phyloP scores from a whole-genome alignment of 1,139 yeast species.

The Candida tropicalis region DNA sequence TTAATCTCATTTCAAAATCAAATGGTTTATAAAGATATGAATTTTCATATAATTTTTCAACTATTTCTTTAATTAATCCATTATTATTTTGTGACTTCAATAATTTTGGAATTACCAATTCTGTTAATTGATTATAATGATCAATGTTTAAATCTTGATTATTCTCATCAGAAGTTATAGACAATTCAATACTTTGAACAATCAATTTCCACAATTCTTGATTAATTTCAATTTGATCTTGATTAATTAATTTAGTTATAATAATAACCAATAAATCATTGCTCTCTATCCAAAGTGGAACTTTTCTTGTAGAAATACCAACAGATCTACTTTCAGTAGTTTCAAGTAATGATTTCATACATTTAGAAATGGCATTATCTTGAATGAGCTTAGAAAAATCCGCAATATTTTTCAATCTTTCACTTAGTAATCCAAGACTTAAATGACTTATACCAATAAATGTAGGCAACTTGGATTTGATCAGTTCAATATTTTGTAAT shows the following conservation, averaged over 20 bases:
- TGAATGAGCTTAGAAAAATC: slow-evolving; percentile 40
- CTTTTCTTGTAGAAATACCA: slow-evolving; percentile 31
- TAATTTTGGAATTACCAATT: slow-evolving; percentile 42
- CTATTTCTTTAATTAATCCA: slow-evolving; percentile 41
- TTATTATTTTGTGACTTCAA: slow-evolving; percentile 20
- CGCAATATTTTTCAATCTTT: slow-evolving; percentile 31
- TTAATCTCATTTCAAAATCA: slow-evolving; percentile 27
- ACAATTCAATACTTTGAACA: slow-evolving; percentile 43
- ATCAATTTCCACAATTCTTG: slow-evolving; percentile 50
- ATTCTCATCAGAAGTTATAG: slow-evolving; percentile 31
- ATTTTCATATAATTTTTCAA: slow-evolving; percentile 35
- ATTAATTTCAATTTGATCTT: slow-evolving; percentile 18
- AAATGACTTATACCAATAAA: slow-evolving; percentile 64
- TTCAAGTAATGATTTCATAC: slow-evolving; percentile 29
- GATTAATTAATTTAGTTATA: slow-evolving; percentile 21
- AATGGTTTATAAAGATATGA: slow-evolving; percentile 41
- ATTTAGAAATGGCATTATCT: slow-evolving; percentile 46
- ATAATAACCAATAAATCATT: slow-evolving; percentile 32
- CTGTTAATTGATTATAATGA: slow-evolving; percentile 48
- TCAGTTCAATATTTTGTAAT: slow-evolving; percentile 27
- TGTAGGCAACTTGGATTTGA: slow-evolving; percentile 56
- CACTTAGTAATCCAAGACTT: slow-evolving; percentile 46
- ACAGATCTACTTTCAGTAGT: slow-evolving; percentile 34
- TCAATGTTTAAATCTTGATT: slow-evolving; percentile 53
- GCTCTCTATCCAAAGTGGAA: slow-evolving; percentile 49